These are phyloP conservation scores for Amphibolis antarctica DNA, from an alignment of 106 monocot species.

Conservation along the genomic window DNA sequence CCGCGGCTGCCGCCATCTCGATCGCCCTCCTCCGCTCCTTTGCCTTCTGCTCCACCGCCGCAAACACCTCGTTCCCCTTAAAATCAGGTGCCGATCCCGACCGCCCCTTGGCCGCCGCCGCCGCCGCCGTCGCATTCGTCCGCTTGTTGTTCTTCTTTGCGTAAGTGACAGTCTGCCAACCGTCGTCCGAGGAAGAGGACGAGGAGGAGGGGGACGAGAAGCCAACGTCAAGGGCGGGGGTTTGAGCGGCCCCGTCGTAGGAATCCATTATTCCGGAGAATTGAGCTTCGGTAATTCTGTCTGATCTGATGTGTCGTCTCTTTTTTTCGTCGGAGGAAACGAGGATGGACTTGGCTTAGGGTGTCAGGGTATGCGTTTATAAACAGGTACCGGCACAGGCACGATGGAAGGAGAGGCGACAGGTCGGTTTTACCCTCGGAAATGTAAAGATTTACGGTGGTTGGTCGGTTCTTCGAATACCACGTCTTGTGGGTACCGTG, in stretches of 20 bases:
- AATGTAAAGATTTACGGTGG: too few species aligned
- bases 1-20: conserved; percentile 24
- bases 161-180: conserved; percentile 93
- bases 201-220: conserved; percentile 10
- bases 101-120: neutral
- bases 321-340: too few species aligned
- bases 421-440: too few species aligned
- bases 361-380: too few species aligned
- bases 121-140: conserved; percentile 4
- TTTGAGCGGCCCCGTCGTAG: neutral
- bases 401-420: too few species aligned
- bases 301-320: too few species aligned
- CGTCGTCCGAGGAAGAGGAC: conserved; percentile 31
- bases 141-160: conserved; percentile 48
- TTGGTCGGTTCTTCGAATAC: too few species aligned
- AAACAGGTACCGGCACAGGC: too few species aligned
- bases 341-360: too few species aligned
- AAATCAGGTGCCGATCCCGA: neutral
- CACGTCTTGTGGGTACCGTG: too few species aligned
- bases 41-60: conserved; percentile 65
- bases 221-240: neutral
- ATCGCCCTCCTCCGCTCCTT: conserved; percentile 54
- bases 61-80: conserved; percentile 41
- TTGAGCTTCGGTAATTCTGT: neutral
- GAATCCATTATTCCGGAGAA: neutral